Evolutionary conservation across 192 early-diverging fungal genomes (phyloP).

Genomic region (Umbelopsis sp.): DNA sequence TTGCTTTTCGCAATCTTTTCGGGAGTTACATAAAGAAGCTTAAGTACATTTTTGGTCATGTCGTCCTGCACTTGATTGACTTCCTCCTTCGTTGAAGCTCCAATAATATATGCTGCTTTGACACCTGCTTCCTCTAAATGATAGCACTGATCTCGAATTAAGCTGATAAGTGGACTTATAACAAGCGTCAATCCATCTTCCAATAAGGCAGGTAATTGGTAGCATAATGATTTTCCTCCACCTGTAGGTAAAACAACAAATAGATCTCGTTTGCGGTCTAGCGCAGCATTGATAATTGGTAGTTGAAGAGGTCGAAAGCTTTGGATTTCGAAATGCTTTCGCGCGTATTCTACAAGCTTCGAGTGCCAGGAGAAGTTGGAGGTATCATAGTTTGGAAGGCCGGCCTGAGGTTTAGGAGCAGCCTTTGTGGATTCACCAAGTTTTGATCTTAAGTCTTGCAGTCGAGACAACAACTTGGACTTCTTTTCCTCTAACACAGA

Average conservation of each 20-base stretch:
- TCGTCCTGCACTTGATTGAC: slow-evolving; percentile 50
- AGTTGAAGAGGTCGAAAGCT: slow-evolving; percentile 84
- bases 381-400: slow-evolving; percentile 42
- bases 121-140: slow-evolving; percentile 57
- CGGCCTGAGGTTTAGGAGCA: not conserved
- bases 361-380: slow-evolving; percentile 57
- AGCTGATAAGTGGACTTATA: slow-evolving; percentile 87
- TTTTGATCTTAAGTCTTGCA: not conserved
- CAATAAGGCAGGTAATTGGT: slow-evolving; percentile 87
- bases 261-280: slow-evolving; percentile 73
- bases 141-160: slow-evolving; percentile 92
- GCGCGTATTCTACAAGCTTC: slow-evolving; percentile 40
- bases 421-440: not conserved
- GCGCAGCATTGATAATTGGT: slow-evolving; percentile 84
- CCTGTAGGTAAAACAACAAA: slow-evolving; percentile 97
- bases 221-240: slow-evolving; percentile 94
- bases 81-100: slow-evolving; percentile 57
- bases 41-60: slow-evolving; percentile 54
- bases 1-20: slow-evolving; percentile 81
- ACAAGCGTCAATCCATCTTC: slow-evolving; percentile 84
- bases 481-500: not conserved
- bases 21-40: slow-evolving; percentile 89
- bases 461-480: not conserved
- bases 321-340: slow-evolving; percentile 48
- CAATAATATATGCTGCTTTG: slow-evolving; percentile 49